A percentile compares a stretch with the other conserved stretches of the same genome.
Evolutionary conservation across 192 early-diverging fungal genomes (phyloP).

Genomic region (Backusella parvicylindrica): DNA sequence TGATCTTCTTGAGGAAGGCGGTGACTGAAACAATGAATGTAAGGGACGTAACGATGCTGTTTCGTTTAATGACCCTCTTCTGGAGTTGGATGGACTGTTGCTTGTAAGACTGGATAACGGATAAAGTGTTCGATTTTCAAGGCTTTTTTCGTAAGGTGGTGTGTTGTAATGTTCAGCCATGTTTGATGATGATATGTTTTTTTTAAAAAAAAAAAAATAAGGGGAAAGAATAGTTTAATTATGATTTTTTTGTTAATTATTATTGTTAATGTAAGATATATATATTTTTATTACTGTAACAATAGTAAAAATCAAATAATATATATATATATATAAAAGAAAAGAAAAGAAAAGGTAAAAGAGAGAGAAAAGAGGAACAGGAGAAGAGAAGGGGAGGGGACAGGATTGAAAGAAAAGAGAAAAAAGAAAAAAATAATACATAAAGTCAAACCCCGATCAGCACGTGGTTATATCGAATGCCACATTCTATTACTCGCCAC

Average conservation of each 20-base stretch:
- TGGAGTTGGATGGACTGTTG: conserved; percentile 7
- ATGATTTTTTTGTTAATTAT: no score
- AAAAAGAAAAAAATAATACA: background rate
- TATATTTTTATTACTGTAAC: background rate
- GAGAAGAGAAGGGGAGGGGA: background rate
- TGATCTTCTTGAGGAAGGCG: conserved; percentile 18
- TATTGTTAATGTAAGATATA: background rate
- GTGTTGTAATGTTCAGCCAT: conserved; percentile 4
- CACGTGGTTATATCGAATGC: background rate
- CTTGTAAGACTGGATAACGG: background rate
- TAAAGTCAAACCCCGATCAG: background rate
- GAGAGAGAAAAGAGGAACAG: background rate
- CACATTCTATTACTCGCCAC: background rate
- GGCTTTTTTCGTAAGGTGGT: background rate
- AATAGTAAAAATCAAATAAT: background rate
- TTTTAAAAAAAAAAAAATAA: background rate
- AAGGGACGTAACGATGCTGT: conserved; percentile 15
- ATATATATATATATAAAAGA: background rate
- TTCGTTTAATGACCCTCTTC: conserved; percentile 28
- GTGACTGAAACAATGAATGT: conserved; percentile 20
- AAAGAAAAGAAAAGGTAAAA: background rate
- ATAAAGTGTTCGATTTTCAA: background rate
- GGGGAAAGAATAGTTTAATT: background rate
- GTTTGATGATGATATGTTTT: background rate
- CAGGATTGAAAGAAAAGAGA: background rate